Conservation (phyloP, 2,329 filamentous ascomycete species). For the Aspergillus tanneri region DNA sequence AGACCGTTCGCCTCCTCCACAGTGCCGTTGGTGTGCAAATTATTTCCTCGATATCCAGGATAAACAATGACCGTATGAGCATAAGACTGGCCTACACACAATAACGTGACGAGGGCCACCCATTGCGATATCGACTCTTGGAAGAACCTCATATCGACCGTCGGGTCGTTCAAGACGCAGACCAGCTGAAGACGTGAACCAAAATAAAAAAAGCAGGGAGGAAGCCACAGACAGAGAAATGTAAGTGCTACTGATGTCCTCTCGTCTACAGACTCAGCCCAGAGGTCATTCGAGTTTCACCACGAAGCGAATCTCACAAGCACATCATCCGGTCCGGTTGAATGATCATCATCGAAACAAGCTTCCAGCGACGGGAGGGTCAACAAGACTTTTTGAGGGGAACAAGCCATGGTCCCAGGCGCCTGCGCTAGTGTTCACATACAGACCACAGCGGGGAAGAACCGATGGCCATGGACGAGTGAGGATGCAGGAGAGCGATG, state of each 20-base stretch:
- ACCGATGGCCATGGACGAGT: conserved; percentile 25
- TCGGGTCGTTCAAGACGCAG: neutral
- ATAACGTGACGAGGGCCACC: conserved; percentile 30
- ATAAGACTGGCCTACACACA: conserved; percentile 41
- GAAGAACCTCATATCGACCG: conserved; percentile 28
- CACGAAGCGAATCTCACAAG: conserved; percentile 4
- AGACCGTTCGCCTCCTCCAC: conserved; percentile 47
- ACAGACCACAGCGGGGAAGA: conserved; percentile 12
- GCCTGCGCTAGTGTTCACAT: conserved; percentile 19
- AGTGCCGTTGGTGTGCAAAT: conserved; percentile 72
- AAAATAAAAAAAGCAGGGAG: conserved; percentile 1
- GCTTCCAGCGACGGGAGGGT: conserved; percentile 25
- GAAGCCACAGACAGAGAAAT: conserved; percentile 10
- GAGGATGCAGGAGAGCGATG: conserved; percentile 27
- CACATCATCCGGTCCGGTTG: neutral
- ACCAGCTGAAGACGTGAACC: neutral
- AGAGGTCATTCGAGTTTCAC: conserved; percentile 2
- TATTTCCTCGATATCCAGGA: conserved; percentile 84
- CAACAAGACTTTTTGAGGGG: conserved; percentile 35
- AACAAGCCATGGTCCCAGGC: conserved; percentile 16
- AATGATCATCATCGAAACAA: conserved; percentile 22
- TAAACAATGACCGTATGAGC: conserved; percentile 80
- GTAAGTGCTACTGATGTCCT: neutral
- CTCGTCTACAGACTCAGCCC: conserved; percentile 8
- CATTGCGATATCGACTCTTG: conserved; percentile 30